Percentiles rank a stretch among this genome's conserved stretches.
Evolutionary conservation across 805 yeast species (phyloP).

Genomic region (Metschnikowia gelsemii): DNA sequence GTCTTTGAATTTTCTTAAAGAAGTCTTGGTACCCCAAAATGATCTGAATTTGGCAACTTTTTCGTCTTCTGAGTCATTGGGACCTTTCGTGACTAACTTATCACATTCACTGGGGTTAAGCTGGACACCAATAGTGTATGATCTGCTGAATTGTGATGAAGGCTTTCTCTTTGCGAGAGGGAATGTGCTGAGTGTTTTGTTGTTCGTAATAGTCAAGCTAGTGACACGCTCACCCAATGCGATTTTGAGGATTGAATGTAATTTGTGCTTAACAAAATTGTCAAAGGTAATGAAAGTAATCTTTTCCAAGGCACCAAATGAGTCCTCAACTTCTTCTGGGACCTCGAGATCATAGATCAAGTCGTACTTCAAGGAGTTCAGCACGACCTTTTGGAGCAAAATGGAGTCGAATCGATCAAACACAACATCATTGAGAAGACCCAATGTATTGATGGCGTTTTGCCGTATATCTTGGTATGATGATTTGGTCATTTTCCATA

Average conservation of each 20-base stretch:
- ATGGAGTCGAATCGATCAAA: conserved; percentile 80
- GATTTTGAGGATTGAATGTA: conserved; percentile 54
- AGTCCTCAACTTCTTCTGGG: conserved; percentile 38
- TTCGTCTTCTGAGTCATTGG: conserved; percentile 54
- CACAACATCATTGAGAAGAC: conserved; percentile 71
- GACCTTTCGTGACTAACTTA: conserved; percentile 84
- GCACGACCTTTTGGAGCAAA: conserved; percentile 60
- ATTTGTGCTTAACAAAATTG: conserved; percentile 58
- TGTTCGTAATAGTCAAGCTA: conserved; percentile 36
- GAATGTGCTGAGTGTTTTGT: conserved; percentile 28
- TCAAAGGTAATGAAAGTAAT: conserved; percentile 70
- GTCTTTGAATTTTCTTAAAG: conserved; percentile 88
- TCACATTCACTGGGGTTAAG: conserved; percentile 74
- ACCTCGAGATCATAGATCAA: conserved; percentile 53
- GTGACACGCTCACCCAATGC: conserved; percentile 55
- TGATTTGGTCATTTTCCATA: conserved; percentile 75
- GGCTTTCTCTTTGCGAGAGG: conserved; percentile 57
- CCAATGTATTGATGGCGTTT: conserved; percentile 68
- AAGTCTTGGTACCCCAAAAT: conserved; percentile 88
- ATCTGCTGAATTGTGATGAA: conserved; percentile 26
- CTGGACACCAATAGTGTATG: conserved; percentile 57
- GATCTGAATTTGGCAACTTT: conserved; percentile 61
- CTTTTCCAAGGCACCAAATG: conserved; percentile 69
- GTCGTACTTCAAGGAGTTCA: conserved; percentile 65
- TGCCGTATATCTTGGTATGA: conserved; percentile 61